Evolutionary conservation across 2,329 filamentous ascomycete genomes (phyloP).

Genomic region (Dactylellina drechsleri): DNA sequence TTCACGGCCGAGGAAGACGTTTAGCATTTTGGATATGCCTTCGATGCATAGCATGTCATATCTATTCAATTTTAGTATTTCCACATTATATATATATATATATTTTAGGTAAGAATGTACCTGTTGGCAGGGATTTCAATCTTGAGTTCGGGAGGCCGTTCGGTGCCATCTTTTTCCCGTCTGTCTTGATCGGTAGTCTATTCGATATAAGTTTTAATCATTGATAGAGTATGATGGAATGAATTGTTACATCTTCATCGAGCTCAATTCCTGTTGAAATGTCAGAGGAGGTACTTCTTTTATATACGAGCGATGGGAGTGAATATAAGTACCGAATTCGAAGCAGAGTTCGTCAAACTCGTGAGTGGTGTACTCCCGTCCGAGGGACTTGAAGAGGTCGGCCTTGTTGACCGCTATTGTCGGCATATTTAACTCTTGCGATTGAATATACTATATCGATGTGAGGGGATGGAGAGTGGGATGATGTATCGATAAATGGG

Average conservation of each 20-base stretch:
- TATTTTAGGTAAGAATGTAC: conserved; percentile 61
- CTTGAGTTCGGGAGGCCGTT: conserved; percentile 92
- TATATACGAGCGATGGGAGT: conserved; percentile 11
- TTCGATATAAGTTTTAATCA: neutral
- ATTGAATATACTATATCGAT: conserved; percentile 49
- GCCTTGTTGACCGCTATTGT: conserved; percentile 98
- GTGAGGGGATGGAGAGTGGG: neutral
- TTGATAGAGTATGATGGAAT: neutral
- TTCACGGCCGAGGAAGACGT: conserved; percentile 85
- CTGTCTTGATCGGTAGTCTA: conserved; percentile 54
- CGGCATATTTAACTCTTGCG: conserved; percentile 74
- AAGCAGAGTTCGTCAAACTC: conserved; percentile 98
- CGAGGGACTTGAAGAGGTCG: conserved; percentile 90
- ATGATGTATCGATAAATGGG: neutral
- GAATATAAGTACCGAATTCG: conserved; percentile 76
- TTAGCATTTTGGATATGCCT: conserved; percentile 93
- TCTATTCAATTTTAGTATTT: conserved; percentile 59
- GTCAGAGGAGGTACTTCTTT: conserved; percentile 6
- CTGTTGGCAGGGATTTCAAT: conserved; percentile 98
- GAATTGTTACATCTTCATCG: conserved; percentile 78
- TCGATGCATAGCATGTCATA: conserved; percentile 97
- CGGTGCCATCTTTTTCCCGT: conserved; percentile 70
- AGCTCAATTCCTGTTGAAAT: conserved; percentile 76
- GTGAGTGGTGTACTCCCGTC: conserved; percentile 88
- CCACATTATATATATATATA: neutral